Evolutionary conservation across 352 stramenopile species (phyloP).

Genomic region (Stephanocyclus meneghinianus): DNA sequence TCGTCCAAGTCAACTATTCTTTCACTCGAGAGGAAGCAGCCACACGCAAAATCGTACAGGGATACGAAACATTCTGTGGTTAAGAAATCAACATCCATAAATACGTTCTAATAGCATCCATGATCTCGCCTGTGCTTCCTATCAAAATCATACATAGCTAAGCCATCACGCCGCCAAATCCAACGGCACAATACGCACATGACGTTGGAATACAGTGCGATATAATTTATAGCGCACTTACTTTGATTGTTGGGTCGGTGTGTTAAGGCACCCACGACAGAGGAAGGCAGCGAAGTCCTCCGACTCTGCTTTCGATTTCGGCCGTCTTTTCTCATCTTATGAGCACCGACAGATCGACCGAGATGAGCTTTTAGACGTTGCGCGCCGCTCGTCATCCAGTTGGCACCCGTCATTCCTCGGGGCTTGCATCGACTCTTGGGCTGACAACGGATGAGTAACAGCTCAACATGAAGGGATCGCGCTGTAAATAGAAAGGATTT

Average conservation of each 20-base stretch:
- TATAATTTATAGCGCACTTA: too few relatives aligned
- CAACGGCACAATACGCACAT: too few relatives aligned
- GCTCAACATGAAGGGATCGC: not conserved
- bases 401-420: constrained; percentile 24
- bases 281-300: not conserved
- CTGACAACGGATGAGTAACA: not conserved
- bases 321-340: constrained; percentile 2
- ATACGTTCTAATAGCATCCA: too few relatives aligned
- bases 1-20: too few relatives aligned
- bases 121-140: too few relatives aligned
- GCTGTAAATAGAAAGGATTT: not conserved
- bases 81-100: too few relatives aligned
- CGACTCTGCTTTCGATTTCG: not conserved
- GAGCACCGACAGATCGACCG: constrained; percentile 33
- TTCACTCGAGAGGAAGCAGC: too few relatives aligned
- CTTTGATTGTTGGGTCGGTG: too few relatives aligned
- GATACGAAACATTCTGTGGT: too few relatives aligned
- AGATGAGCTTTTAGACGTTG: constrained; percentile 58
- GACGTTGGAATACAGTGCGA: too few relatives aligned
- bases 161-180: not conserved
- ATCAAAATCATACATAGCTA: not conserved
- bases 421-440: not conserved
- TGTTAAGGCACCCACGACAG: not conserved
- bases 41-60: too few relatives aligned
- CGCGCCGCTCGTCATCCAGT: constrained; percentile 60